phyloP scores from a whole-genome alignment of 495 filamentous ascomycete genomes.

The Penicillium bovifimosum region DNA sequence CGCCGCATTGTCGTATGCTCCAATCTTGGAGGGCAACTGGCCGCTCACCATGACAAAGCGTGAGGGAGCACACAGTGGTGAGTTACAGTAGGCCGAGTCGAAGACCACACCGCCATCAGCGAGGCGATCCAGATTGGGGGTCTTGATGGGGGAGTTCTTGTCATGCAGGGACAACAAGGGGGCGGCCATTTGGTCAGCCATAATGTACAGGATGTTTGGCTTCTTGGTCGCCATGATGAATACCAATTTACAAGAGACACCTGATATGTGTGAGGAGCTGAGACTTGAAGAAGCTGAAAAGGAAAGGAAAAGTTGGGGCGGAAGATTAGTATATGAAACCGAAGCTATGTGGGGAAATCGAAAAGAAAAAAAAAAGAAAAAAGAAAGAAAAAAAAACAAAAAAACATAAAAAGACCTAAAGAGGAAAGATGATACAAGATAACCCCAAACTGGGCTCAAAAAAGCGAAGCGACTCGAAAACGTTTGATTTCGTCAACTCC shows the following conservation, averaged over 20 bases:
- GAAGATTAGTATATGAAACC: slow-evolving; percentile 15
- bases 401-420: slow-evolving; percentile 4
- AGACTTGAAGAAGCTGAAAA: neutral
- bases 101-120: slow-evolving; percentile 75
- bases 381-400: slow-evolving; percentile 10
- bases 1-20: slow-evolving; percentile 80
- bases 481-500: neutral
- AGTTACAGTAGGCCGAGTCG: slow-evolving; percentile 83
- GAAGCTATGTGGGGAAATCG: slow-evolving; percentile 17
- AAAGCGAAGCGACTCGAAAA: neutral
- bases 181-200: slow-evolving; percentile 89
- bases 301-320: neutral
- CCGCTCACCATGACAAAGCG: slow-evolving; percentile 87
- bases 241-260: slow-evolving; percentile 30
- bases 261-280: neutral
- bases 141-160: slow-evolving; percentile 72
- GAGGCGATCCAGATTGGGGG: slow-evolving; percentile 77
- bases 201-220: slow-evolving; percentile 80
- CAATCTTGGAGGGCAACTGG: slow-evolving; percentile 79
- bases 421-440: slow-evolving; percentile 4
- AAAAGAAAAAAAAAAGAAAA: slow-evolving; percentile 9
- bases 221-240: slow-evolving; percentile 46
- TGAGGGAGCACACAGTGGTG: slow-evolving; percentile 81
- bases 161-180: slow-evolving; percentile 81
- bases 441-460: neutral